These are phyloP conservation scores for Pleurotus eryngii DNA, from an alignment of 768 basidiomycete genomes.

Conservation along the genomic window DNA sequence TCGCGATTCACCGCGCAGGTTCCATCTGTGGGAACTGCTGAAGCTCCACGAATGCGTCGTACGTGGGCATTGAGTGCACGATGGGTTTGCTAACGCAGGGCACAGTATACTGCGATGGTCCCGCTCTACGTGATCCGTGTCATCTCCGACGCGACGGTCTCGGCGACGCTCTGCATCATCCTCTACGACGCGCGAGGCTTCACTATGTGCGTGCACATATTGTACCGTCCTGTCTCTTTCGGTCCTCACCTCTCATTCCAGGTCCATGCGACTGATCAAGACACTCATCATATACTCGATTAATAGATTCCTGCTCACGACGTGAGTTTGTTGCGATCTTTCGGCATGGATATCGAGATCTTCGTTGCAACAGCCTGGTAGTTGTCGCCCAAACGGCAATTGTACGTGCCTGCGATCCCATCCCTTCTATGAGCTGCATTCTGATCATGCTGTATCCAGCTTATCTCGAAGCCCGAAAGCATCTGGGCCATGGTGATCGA, in stretches of 20 bases:
- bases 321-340: not conserved
- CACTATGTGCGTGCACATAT: too few species aligned
- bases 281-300: not conserved
- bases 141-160: too few species aligned
- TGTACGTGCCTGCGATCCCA: not conserved
- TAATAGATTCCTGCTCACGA: not conserved
- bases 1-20: too few species aligned
- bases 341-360: not conserved
- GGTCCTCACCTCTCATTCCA: not conserved
- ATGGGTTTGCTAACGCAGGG: too few species aligned
- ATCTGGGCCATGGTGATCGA: slow-evolving; percentile 3
- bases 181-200: not conserved
- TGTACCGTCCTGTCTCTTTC: too few species aligned
- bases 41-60: too few species aligned
- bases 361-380: not conserved
- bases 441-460: not conserved
- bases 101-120: too few species aligned
- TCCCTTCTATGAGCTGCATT: not conserved
- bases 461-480: not conserved
- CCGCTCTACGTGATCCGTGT: too few species aligned
- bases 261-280: not conserved
- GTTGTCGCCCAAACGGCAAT: not conserved
- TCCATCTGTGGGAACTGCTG: too few species aligned
- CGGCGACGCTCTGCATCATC: not conserved
- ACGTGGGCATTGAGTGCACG: too few species aligned